These are phyloP conservation scores for Xylaria intraflava DNA, from an alignment of 495 filamentous ascomycete genomes.

Conservation along the genomic window DNA sequence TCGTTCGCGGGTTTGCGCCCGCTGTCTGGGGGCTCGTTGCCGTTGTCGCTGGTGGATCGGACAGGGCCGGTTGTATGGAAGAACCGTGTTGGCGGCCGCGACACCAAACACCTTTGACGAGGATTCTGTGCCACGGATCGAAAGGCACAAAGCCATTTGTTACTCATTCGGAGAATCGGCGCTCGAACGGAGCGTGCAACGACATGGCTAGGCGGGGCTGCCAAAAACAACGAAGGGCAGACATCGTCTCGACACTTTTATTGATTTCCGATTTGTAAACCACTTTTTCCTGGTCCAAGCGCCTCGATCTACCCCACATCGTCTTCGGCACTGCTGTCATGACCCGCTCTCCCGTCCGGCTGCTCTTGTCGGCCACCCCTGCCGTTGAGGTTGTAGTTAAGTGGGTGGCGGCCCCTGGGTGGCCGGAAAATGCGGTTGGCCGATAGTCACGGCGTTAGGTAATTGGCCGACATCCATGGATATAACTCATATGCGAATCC, in stretches of 20 bases:
- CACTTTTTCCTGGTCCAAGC: constrained; percentile 19
- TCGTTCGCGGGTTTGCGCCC: constrained; percentile 21
- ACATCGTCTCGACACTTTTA: neutral
- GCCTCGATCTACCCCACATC: constrained; percentile 3
- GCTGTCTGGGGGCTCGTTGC: constrained; percentile 11
- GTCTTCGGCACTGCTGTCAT: neutral
- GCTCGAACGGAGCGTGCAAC: constrained; percentile 28
- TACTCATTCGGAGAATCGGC: constrained; percentile 39
- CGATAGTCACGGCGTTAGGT: no score
- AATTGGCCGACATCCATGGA: no score
- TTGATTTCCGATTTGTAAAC: neutral
- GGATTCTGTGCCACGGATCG: constrained; percentile 29
- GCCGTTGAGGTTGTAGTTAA: no score
- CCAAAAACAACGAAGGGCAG: neutral
- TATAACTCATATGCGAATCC: no score
- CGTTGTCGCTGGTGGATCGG: constrained; percentile 23
- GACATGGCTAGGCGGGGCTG: constrained; percentile 17
- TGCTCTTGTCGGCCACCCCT: no score
- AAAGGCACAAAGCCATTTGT: constrained; percentile 27
- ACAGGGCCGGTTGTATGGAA: constrained; percentile 28
- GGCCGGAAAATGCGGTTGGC: no score
- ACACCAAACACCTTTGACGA: constrained; percentile 19
- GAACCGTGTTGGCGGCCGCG: constrained; percentile 18
- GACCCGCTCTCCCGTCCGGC: neutral
- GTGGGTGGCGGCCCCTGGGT: no score